phyloP scores from a whole-genome alignment of 2,329 filamentous ascomycete species.

The Stemphylium beticola region DNA sequence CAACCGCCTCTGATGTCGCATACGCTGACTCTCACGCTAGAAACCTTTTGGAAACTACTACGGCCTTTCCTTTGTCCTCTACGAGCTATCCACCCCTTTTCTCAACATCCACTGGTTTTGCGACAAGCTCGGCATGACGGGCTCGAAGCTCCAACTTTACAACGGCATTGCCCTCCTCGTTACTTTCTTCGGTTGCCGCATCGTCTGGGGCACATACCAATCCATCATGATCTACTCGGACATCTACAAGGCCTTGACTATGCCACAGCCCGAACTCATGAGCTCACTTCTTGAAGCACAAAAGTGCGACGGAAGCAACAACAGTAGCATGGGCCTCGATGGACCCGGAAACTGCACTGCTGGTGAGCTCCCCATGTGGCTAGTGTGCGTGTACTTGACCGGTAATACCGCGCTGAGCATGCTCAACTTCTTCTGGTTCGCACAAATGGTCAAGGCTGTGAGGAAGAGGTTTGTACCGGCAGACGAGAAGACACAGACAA shows the following conservation, averaged over 20 bases:
- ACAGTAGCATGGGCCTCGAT: slow-evolving; percentile 22
- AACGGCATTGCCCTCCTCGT: slow-evolving; percentile 75
- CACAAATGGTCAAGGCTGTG: slow-evolving; percentile 83
- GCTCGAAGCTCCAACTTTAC: slow-evolving; percentile 73
- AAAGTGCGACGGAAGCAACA: slow-evolving; percentile 57
- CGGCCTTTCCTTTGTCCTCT: slow-evolving; percentile 79
- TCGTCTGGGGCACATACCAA: slow-evolving; percentile 78
- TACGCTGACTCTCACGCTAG: slow-evolving; percentile 53
- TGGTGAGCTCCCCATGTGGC: slow-evolving; percentile 67
- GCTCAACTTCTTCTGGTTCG: slow-evolving; percentile 84
- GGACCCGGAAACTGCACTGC: slow-evolving; percentile 27
- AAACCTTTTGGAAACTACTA: slow-evolving; percentile 86
- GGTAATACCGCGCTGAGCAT: slow-evolving; percentile 75
- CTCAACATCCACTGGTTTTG: slow-evolving; percentile 91
- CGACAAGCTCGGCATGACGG: slow-evolving; percentile 82
- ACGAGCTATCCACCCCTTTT: slow-evolving; percentile 84
- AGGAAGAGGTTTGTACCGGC: slow-evolving; percentile 71
- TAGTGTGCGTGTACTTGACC: slow-evolving; percentile 70
- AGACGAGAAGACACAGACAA: slow-evolving; percentile 13
- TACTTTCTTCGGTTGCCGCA: slow-evolving; percentile 76
- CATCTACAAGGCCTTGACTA: slow-evolving; percentile 60
- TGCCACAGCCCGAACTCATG: slow-evolving; percentile 20
- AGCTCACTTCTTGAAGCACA: slow-evolving; percentile 35
- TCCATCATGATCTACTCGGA: slow-evolving; percentile 69
- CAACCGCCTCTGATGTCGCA: neutral